Evolutionary conservation across 192 early-diverging fungal genomes (phyloP), one percentile per base, ranked within the genome.

Genomic region (Entrophospora sp.): DNA sequence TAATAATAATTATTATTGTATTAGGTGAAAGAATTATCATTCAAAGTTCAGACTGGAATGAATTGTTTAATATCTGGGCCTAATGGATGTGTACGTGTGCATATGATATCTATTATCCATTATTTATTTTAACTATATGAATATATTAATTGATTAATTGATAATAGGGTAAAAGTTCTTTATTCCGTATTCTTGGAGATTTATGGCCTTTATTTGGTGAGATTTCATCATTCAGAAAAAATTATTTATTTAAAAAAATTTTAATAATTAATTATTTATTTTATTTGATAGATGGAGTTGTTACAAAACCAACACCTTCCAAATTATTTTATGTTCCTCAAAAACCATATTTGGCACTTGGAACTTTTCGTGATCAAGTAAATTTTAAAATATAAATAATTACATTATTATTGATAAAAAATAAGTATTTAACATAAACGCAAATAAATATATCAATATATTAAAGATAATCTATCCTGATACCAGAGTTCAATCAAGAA

Each of bases 301-400:
- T 83, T 13, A 81, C 79, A 2, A 84, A 84, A 46, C 83, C 83
- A 14, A 65, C 74, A 10, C 68, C 81, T 27, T 77, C 75, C 16
- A 82, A 83, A 68, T 77, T 93, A 43, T 90, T 93, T 56, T 93
- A 93, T 73, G 86, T 93, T 4, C 91, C 91, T n/a, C 91, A 93
- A 65, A 86, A 89, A 43, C 91, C 91, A 6, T 93, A 93, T 68
- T 73, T 93, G 42, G 79, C 88, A 18, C 42, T 88, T 34, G 89
- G 91, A 8, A 91, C 85, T 2, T 78, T 93, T 68, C 77, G 91
- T 35, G 90, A 92, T 71, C 89, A 91, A 59, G 77, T 93, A 48
- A 42, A n/a, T 42, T 18, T 44, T 25, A 31, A 28, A 12, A 2
- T 45, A 34, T n/a, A 31, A 13, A 40, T 32, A 40, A 2, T 60